phyloP scores from a whole-genome alignment of 1,139 yeast species.

The Magnusiomyces paraingens region DNA sequence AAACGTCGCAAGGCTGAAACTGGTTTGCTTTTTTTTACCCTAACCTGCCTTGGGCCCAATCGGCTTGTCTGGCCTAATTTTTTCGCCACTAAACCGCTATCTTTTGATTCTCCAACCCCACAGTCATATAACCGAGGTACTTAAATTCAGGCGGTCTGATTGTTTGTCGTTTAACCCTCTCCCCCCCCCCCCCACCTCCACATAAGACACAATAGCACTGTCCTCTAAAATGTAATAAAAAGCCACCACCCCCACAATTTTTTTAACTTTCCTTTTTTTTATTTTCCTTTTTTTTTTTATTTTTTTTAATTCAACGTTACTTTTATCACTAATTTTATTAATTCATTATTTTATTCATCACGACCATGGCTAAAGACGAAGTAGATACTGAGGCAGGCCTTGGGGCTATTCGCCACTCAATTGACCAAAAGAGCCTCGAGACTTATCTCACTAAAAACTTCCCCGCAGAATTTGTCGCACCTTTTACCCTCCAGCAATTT shows the following conservation, averaged over 20 bases:
- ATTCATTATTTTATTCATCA: background rate
- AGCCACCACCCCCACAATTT: background rate
- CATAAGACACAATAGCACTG: background rate
- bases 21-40: no score
- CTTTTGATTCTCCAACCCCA: no score
- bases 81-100: no score
- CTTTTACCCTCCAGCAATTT: slow-evolving; percentile 42
- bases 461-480: slow-evolving; percentile 17
- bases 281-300: background rate
- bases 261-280: background rate
- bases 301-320: background rate
- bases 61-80: no score
- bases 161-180: no score
- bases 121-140: no score
- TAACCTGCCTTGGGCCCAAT: no score
- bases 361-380: slow-evolving; percentile 10
- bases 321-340: background rate
- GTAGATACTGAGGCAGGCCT: slow-evolving; percentile 34
- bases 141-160: no score
- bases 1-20: no score
- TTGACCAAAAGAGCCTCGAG: slow-evolving; percentile 36
- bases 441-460: slow-evolving; percentile 21
- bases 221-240: background rate
- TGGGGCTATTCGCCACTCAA: slow-evolving; percentile 36
- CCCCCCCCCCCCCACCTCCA: no score